A percentile compares a stretch with the other conserved stretches of the same genome.
phyloP scores from a whole-genome alignment of 2,329 filamentous ascomycete genomes.

The Ceratocystis cubensis region DNA sequence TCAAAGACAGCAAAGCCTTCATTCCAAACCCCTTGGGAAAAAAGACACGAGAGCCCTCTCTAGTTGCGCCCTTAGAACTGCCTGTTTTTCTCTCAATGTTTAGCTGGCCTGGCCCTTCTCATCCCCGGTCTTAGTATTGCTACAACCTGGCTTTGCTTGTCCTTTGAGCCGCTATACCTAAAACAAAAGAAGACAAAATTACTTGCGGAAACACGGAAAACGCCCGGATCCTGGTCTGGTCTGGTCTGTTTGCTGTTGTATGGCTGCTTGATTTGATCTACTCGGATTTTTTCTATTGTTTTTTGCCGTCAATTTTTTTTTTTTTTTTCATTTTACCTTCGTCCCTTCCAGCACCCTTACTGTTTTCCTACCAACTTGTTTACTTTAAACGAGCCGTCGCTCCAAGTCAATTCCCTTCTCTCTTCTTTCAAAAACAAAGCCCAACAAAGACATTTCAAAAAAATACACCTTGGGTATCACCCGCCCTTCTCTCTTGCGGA shows the following conservation, averaged over 20 bases:
- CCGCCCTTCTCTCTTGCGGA: background rate
- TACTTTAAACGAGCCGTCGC: background rate
- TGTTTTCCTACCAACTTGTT: background rate
- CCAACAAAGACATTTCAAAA: background rate
- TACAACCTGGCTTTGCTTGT: background rate
- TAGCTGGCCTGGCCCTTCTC: background rate
- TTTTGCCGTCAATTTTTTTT: background rate
- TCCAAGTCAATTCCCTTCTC: background rate
- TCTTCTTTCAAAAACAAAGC: background rate
- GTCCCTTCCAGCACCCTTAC: background rate
- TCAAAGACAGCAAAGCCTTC: conserved; percentile 1
- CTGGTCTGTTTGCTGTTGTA: too few relatives aligned
- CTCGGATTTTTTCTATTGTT: background rate
- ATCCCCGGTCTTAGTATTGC: background rate
- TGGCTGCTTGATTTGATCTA: conserved; percentile 1
- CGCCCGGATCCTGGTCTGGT: background rate
- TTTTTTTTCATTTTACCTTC: background rate
- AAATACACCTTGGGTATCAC: background rate
- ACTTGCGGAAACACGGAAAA: conserved; percentile 8
- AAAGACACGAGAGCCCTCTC: background rate
- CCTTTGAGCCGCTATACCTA: conserved; percentile 2
- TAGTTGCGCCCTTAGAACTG: background rate
- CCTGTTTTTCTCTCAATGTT: background rate
- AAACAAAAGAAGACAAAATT: conserved; percentile 2
- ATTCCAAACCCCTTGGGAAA: background rate